Evolutionary conservation across 768 basidiomycete species (phyloP).

Genomic region (Suillus cothurnatus): DNA sequence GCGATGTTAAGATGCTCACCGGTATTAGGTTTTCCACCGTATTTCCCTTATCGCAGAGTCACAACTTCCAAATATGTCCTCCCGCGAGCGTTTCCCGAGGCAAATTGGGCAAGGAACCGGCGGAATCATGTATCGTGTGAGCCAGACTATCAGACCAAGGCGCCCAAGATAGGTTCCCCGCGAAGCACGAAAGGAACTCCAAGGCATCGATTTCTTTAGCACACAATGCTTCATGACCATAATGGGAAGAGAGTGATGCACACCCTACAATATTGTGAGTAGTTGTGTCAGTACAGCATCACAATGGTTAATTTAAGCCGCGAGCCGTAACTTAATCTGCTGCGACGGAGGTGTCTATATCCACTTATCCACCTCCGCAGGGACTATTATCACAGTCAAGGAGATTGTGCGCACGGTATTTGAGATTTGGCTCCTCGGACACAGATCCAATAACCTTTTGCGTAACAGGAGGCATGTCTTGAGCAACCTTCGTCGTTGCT

Average conservation of each 20-base stretch:
- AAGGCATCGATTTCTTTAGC: not conserved
- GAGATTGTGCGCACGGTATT: not conserved
- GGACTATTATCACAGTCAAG: not conserved
- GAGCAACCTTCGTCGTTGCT: not conserved
- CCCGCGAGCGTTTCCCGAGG: slow-evolving; percentile 4
- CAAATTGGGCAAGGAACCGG: not conserved
- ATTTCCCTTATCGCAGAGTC: slow-evolving; percentile 2
- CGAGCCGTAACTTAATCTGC: not conserved
- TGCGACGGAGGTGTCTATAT: slow-evolving; percentile 2
- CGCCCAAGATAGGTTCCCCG: not conserved
- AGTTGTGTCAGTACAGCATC: not conserved
- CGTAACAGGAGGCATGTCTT: not conserved
- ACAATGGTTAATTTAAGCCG: not conserved
- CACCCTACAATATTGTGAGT: not conserved
- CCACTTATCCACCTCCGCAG: slow-evolving; percentile 2
- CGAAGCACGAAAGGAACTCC: not conserved
- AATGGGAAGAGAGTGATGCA: not conserved
- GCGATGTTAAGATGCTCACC: slow-evolving; percentile 1
- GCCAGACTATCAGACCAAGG: not conserved
- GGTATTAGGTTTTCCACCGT: not conserved
- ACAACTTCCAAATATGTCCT: slow-evolving; percentile 1
- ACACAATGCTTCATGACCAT: not conserved
- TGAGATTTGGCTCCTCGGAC: not conserved
- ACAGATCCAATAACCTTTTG: not conserved
- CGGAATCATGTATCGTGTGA: not conserved